These are phyloP conservation scores for Trichoderma brevicompactum DNA, from an alignment of 2,329 filamentous ascomycete species.

Conservation along the genomic window DNA sequence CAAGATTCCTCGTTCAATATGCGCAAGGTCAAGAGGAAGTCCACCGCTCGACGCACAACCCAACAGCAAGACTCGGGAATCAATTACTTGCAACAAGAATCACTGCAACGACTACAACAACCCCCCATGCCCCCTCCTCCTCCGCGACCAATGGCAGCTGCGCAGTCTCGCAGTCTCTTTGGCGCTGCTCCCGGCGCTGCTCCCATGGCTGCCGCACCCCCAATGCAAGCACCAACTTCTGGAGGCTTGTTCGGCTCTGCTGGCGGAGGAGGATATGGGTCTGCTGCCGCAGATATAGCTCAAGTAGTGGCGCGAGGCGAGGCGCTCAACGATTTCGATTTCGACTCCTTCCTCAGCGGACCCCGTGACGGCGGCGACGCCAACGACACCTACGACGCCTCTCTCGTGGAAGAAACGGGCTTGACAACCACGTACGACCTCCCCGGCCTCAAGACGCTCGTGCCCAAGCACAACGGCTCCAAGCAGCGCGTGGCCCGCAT, in stretches of 20 bases:
- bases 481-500: constrained; percentile 65
- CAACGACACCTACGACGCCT: constrained; percentile 44
- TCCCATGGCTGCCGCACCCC: neutral
- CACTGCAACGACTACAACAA: too few relatives aligned
- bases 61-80: too few relatives aligned
- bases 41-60: too few relatives aligned
- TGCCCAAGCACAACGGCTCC: constrained; percentile 53
- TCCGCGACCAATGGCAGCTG: neutral
- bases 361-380: neutral
- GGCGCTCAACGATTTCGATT: constrained; percentile 4
- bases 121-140: neutral
- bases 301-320: neutral
- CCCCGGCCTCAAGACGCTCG: constrained; percentile 60
- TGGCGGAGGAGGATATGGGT: neutral
- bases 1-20: too few relatives aligned
- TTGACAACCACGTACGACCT: constrained; percentile 66
- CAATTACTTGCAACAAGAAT: too few relatives aligned
- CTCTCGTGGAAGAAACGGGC: constrained; percentile 61
- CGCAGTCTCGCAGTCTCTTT: neutral
- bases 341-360: neutral
- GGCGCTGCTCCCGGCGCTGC: neutral
- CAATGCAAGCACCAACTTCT: neutral
- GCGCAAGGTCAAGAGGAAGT: too few relatives aligned
- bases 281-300: neutral
- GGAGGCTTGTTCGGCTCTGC: neutral